phyloP scores from a whole-genome alignment of 2,329 filamentous ascomycete species.

The Exophiala phaeomuriformis region DNA sequence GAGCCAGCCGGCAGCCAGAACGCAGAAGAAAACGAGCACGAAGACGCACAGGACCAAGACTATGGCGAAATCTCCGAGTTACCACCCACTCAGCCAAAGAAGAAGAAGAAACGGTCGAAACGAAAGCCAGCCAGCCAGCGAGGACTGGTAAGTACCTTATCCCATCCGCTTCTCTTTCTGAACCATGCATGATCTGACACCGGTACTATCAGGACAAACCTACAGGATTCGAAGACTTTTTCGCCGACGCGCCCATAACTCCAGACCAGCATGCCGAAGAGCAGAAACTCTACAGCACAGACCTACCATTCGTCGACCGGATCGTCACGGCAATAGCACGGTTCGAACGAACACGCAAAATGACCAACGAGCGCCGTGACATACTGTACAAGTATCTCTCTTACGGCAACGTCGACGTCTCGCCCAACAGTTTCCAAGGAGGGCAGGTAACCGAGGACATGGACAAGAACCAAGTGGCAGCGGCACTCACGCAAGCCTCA shows the following conservation, averaged over 20 bases:
- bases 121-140: slow-evolving; percentile 36
- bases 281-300: slow-evolving; percentile 57
- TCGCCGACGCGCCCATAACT: slow-evolving; percentile 70
- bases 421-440: slow-evolving; percentile 55
- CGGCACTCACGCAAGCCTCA: slow-evolving; percentile 49
- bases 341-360: slow-evolving; percentile 68
- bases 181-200: no score
- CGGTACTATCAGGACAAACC: slow-evolving; percentile 34
- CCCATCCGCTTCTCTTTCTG: slow-evolving; percentile 6
- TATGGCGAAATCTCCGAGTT: slow-evolving; percentile 16
- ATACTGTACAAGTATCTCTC: slow-evolving; percentile 74
- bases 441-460: slow-evolving; percentile 55
- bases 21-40: not conserved
- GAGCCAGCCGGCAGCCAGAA: not conserved
- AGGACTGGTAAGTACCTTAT: slow-evolving; percentile 28
- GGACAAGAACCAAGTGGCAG: slow-evolving; percentile 57
- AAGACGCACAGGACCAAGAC: slow-evolving; percentile 4
- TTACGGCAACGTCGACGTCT: slow-evolving; percentile 69
- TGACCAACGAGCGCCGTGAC: slow-evolving; percentile 54
- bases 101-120: slow-evolving; percentile 34
- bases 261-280: slow-evolving; percentile 62
- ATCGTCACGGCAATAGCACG: slow-evolving; percentile 80
- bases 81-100: slow-evolving; percentile 9
- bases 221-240: slow-evolving; percentile 74
- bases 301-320: slow-evolving; percentile 54